These are phyloP conservation scores for Globisporangium cylindrosporum DNA, from an alignment of 352 stramenopile species.

Conservation along the genomic window DNA sequence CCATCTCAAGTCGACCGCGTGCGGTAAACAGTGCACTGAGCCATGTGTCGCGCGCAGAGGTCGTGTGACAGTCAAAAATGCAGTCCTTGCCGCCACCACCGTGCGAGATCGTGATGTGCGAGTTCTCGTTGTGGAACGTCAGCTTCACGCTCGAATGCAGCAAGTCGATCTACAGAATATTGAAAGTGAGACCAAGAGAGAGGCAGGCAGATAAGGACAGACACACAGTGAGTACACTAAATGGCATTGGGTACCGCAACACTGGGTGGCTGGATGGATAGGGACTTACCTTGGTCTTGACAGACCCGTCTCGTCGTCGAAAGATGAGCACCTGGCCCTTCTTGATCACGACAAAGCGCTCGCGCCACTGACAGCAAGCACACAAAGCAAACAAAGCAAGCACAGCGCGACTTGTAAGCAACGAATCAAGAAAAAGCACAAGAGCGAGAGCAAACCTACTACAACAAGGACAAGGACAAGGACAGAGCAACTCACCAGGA, in stretches of 20 bases:
- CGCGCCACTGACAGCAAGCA: constrained; percentile 45
- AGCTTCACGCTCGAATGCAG: constrained; percentile 48
- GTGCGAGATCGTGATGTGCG: constrained; percentile 49
- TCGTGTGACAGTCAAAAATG: constrained; percentile 52
- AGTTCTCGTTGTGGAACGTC: constrained; percentile 59
- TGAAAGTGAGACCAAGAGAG: neutral
- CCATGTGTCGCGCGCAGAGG: constrained; percentile 50
- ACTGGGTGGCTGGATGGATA: neutral
- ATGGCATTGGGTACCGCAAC: too few species aligned
- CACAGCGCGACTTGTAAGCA: neutral
- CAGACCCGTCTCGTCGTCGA: constrained; percentile 35
- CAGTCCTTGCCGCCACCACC: constrained; percentile 24
- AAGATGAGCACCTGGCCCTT: constrained; percentile 46
- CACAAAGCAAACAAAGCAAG: constrained; percentile 1
- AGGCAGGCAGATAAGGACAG: too few species aligned
- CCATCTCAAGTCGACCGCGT: constrained; percentile 32
- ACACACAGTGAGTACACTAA: too few species aligned
- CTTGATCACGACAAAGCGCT: constrained; percentile 58
- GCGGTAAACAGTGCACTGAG: constrained; percentile 59
- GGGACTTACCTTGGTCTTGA: constrained; percentile 46
- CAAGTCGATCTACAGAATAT: constrained; percentile 41
- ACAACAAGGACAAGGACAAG: neutral
- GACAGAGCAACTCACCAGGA: constrained; percentile 35
- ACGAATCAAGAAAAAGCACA: neutral
- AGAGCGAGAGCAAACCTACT: neutral